Evolutionary conservation across 768 basidiomycete genomes (phyloP), one percentile per base, ranked within the genome.

Genomic region (Scleroderma citrinum): DNA sequence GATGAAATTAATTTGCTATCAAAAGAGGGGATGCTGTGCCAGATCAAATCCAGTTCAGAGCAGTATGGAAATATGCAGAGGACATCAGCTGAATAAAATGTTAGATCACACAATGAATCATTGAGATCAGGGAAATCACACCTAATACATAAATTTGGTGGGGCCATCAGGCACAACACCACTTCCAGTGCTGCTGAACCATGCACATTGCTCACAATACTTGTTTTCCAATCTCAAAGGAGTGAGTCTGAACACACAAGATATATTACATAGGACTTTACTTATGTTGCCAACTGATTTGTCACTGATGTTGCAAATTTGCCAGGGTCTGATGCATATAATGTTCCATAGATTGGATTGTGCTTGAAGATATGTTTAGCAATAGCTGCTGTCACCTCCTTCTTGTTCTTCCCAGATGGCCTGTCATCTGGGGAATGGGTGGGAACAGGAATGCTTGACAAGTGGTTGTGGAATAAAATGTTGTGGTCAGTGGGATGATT

Each of bases 391-490:
- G 32, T 8, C 5, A 51, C 23, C 6, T 46, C 39, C 17, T 46
- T 47, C 39, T 47, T 51, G 20, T 47, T 47, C 24, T 47, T 51
- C 24, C 50, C 50, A 41, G 45, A 51, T 35, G 38, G 50, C 35
- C 16, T 36, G 32, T 47, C 45, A 35, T 24, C 39, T 5, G 34
- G 34, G 34, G 34, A 17, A 35, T 5, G 34, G 5, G 34, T 12
- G 5, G 34, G 34, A 35, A 12, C 5, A 12, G 34, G 34, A 13
- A 17, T 13, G 12, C n/a, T 35, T 35, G 34, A 35, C 13, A 17
- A 13, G 12, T 13, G 34, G 13, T 35, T 12, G 13, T 35, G 34
- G n/a, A 35, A 35, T 17, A 35, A 35, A 17, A 35, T 35, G n/a
- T 35, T 35, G 12, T 13, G 34, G 12, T 35, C n/a, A 17, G 34